Evolutionary conservation across 2,329 filamentous ascomycete genomes (phyloP), one percentile per base, ranked within the genome.

Genomic region (Cladosporium sp.): DNA sequence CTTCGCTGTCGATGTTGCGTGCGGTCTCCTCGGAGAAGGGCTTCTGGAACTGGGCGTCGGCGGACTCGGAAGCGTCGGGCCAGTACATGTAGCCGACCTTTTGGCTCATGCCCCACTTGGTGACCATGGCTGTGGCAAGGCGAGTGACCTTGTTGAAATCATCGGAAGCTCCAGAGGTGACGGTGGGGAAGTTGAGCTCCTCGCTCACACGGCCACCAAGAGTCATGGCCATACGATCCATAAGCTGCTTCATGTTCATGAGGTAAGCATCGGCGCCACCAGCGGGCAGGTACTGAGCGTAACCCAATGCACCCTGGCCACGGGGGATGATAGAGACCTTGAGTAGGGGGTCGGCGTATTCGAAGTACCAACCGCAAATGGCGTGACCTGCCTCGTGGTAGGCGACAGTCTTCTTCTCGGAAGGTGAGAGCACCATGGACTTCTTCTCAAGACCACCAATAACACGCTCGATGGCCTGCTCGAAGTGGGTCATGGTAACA

Each of bases 161-260:
- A 77, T 98, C 95, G 63, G 89, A 93, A 23, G 94, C 95, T 65
- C 95, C 95, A 56, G 91, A 95, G 1, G 95, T 99, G 23, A 99
- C 95, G 0, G 93, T 96, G 36, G 95, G 90, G 80, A 99, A 99
- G 81, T 99, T 94, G 8, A 99, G 82, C 79, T 99, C 95, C 80
- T 99, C 95, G 23, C 91, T 95, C 26, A 99, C 91, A 70, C 95
- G 92, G 1, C 95, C 95, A 72, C 93, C 95, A 64, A 99, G 89
- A 2, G 94, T 97, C 95, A 99, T 99, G 69, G 95, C 95, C 95
- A 99, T 99, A 72, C 95, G 93, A 78, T 99, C 95, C 92, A 98
- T 97, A 49, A 99, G 85, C 80, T 99, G 95, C 76, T 93, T 89
- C 69, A 92, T 89, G 75, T 90, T 97, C 93, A 99, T 95, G 69